Percentiles rank a stretch among this genome's conserved stretches.
Evolutionary conservation across 2,329 filamentous ascomycete genomes (phyloP).

Genomic region (Nannizziopsis arthrosporioides): DNA sequence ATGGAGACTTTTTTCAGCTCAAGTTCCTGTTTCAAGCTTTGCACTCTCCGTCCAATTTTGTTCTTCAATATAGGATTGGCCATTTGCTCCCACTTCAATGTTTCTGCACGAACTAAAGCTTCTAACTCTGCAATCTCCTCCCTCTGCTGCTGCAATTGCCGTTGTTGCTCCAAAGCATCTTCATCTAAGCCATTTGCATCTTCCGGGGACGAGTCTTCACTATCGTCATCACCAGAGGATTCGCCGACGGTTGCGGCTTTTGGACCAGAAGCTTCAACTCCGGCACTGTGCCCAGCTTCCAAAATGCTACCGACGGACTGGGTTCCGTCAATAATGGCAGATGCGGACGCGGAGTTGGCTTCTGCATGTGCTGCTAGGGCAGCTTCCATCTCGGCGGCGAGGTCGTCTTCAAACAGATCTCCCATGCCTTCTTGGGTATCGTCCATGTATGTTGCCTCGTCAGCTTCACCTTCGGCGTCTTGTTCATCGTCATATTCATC

Average conservation of each 20-base stretch:
- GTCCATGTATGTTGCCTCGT: slow-evolving; percentile 20
- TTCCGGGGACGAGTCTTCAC: slow-evolving; percentile 26
- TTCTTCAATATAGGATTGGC: slow-evolving; percentile 31
- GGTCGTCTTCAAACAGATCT: slow-evolving; percentile 31
- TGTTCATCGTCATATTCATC: slow-evolving; percentile 37
- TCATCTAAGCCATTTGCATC: slow-evolving; percentile 31
- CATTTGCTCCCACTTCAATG: slow-evolving; percentile 30
- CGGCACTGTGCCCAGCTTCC: slow-evolving; percentile 9
- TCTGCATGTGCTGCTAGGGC: slow-evolving; percentile 31
- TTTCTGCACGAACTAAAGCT: slow-evolving; percentile 29
- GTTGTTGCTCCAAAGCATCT: slow-evolving; percentile 33
- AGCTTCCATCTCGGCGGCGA: slow-evolving; percentile 36
- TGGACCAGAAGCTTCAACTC: slow-evolving; percentile 22
- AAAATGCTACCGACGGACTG: slow-evolving; percentile 15
- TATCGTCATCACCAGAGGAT: slow-evolving; percentile 33
- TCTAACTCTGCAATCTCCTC: slow-evolving; percentile 37
- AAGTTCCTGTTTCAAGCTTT: slow-evolving; percentile 34
- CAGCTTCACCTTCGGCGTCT: slow-evolving; percentile 39
- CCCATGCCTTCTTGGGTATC: slow-evolving; percentile 23
- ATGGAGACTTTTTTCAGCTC: slow-evolving; percentile 35
- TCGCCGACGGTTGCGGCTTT: slow-evolving; percentile 27
- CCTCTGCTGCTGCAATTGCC: slow-evolving; percentile 33
- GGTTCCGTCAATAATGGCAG: slow-evolving; percentile 18
- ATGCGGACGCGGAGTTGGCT: slow-evolving; percentile 19
- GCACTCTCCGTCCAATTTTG: slow-evolving; percentile 36